Evolutionary conservation across 176 grass and related monocot genomes (phyloP), one percentile per base, ranked within the genome.

Genomic region (Tuctoria greenei): DNA sequence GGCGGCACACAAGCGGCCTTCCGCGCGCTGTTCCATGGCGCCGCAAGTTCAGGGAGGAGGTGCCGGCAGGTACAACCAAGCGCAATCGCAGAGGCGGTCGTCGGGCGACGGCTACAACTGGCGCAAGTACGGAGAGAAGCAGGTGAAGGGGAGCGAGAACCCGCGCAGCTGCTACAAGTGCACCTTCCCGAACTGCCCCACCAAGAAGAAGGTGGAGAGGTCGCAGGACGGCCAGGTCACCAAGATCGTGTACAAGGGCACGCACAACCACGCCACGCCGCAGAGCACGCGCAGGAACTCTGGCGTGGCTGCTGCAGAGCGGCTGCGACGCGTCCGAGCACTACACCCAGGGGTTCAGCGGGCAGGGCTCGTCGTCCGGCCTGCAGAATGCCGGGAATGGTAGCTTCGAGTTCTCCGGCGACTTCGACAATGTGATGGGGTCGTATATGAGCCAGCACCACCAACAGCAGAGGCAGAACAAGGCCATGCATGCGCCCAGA

Each of bases 81-180:
- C 28, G 10, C 66, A 77, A 23, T 71, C 76, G 65, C 81, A 84
- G 81, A 25, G 86, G 86, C 38, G 76, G 43, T 79, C 86, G 70
- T 97, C 91, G 17, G 91, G 93, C 46, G 94, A 97, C 51, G 94
- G 94, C 5, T 97, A 93, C 83, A 93, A 93, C 83, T 97, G 94
- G 94, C 89, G 94, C 55, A 97, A 97, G 86, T 97, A 97, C 65
- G 94, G 94, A 81, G 91, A 97, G 82, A 97, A 97, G 81, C 94
- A 93, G 87, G 94, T 97, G 66, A 97, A 97, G 69, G 91, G 88
- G 66, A 97, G 94, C 64, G 91, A 97, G 86, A 97, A 97, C 56
- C 94, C 94, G 1, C 94, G 94, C 52, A 97, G 94, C 82, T 97
- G 93, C 81, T 97, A 91, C 94, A 97, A 97, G 88, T 97, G 94